phyloP scores from a whole-genome alignment of 768 basidiomycete species.

The Amanita rimosa region DNA sequence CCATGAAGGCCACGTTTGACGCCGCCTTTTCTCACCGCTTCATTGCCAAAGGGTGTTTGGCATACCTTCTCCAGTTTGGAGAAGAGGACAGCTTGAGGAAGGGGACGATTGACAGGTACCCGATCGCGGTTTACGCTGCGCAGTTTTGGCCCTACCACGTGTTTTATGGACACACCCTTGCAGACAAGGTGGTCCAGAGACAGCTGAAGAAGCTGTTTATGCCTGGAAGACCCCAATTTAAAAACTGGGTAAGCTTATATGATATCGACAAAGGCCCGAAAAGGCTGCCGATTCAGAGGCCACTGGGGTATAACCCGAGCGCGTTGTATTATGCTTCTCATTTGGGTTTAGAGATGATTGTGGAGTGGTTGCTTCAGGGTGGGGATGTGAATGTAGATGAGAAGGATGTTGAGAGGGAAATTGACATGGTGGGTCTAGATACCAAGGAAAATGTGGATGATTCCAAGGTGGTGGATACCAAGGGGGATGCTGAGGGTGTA shows the following conservation, averaged over 20 bases:
- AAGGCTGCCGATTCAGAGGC: neutral
- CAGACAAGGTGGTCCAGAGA: neutral
- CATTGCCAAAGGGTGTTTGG: conserved; percentile 2
- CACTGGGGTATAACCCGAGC: neutral
- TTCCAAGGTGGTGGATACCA: too few species aligned
- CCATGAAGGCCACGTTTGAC: neutral
- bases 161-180: neutral
- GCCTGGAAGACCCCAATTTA: neutral
- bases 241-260: neutral
- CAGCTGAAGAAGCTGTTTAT: neutral
- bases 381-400: too few species aligned
- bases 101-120: neutral
- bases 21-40: neutral
- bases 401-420: too few species aligned
- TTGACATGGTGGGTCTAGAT: too few species aligned
- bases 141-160: conserved; percentile 1
- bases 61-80: neutral
- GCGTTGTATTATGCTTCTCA: conserved; percentile 1
- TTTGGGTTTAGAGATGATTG: neutral
- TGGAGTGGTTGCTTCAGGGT: neutral
- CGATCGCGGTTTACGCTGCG: neutral
- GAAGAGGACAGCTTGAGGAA: neutral
- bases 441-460: too few species aligned
- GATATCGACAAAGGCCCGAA: conserved; percentile 1
- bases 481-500: too few species aligned